Evolutionary conservation across 2,329 filamentous ascomycete species (phyloP), one percentile per base, ranked within the genome.

Genomic region (Phialophora macrospora): DNA sequence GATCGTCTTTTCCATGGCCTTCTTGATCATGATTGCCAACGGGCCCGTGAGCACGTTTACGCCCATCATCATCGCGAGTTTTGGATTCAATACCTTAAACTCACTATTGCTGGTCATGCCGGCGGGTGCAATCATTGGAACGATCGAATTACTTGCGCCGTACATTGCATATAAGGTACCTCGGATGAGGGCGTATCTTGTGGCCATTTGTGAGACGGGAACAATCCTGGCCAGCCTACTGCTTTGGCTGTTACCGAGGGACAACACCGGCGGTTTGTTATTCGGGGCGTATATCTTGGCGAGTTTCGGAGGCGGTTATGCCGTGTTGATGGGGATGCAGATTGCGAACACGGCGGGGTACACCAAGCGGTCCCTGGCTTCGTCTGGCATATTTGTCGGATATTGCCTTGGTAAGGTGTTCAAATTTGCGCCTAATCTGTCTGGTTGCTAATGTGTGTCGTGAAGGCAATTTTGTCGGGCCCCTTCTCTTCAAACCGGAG

Each of bases 21-120:
- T 85, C 1, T 84, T 87, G 0, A 87, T 87, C 66, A 81, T 90
- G 72, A 90, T 87, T 0, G 84, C 90, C 64, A 91, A 91, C 72
- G 88, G 88, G 12, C 89, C 88, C 1, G 60, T 67, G 9, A 85
- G 83, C 32, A 88, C 88, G 1, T 91, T 91, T 72, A 89, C 88
- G 0, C 88, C 89, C 0, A 78, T 91, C 0, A 91, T 91, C 65
- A 88, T 91, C 1, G 86, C 84, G 0, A 90, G 87, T 0, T 91
- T 91, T 73, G 88, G 88, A 59, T 91, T 84, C 77, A 82, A 81
- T 26, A 83, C 84, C 0, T 80, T 89, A 0, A 81, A 89, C 38
- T 85, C 87, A 0, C 91, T 92, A 64, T 80, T 92, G 0, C 87
- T 90, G 0, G 71, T 83, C 2, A 80, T 81, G 72, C 80, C 80